Conservation (phyloP, 2,329 filamentous ascomycete genomes). For the Harringtonia aguacate region DNA sequence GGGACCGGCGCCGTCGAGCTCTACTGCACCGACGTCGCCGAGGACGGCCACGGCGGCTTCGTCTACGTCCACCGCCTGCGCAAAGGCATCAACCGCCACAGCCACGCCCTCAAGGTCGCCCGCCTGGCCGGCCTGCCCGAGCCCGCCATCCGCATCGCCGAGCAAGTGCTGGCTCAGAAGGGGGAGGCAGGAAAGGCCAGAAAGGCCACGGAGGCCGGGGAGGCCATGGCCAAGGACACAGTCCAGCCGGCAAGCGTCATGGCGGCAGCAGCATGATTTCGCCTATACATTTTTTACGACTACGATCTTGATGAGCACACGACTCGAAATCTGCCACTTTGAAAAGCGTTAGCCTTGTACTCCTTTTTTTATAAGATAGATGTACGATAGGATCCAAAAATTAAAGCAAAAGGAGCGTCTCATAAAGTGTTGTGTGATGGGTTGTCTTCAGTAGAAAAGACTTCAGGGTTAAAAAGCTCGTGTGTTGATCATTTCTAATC, state of each 20-base stretch:
- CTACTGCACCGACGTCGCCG: slow-evolving; percentile 84
- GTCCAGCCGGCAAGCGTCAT: neutral
- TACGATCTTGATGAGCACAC: too few species aligned
- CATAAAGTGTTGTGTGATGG: slow-evolving; percentile 49
- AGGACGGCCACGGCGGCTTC: slow-evolving; percentile 61
- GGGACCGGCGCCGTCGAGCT: slow-evolving; percentile 39
- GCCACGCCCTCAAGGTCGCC: slow-evolving; percentile 93
- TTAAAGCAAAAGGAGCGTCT: slow-evolving; percentile 32
- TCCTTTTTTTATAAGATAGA: neutral
- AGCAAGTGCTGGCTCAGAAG: slow-evolving; percentile 34
- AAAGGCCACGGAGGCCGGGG: neutral
- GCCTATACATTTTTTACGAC: too few species aligned
- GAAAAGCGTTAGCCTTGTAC: neutral
- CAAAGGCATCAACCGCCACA: slow-evolving; percentile 72
- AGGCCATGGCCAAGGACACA: neutral
- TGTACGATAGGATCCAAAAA: neutral
- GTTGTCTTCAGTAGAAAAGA: slow-evolving; percentile 45
- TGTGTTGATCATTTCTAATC: slow-evolving; percentile 41
- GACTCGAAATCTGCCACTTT: too few species aligned
- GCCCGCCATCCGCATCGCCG: slow-evolving; percentile 58
- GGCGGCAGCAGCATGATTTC: neutral
- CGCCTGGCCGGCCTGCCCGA: slow-evolving; percentile 72
- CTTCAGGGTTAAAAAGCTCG: slow-evolving; percentile 62
- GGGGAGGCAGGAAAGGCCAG: too few species aligned
- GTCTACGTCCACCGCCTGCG: slow-evolving; percentile 77